Base-by-base conservation (phyloP, 352 stramenopile species). In the Pythium folliculosum region DNA sequence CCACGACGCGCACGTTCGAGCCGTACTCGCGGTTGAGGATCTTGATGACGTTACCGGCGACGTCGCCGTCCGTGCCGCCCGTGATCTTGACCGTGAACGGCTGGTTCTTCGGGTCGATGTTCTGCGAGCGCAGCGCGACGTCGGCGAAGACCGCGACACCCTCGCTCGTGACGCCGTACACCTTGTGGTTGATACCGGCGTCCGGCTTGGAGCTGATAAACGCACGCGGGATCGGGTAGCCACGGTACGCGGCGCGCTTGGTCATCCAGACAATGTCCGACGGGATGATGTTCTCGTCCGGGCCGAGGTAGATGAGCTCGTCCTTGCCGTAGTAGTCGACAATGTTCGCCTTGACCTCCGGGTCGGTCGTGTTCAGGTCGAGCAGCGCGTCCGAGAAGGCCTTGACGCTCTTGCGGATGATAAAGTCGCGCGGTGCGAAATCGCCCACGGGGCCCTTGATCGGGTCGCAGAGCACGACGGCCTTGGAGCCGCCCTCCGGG, bases 1-100 rank as follows among this genome's bases (percentile, higher is more conserved):
- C 81, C 7, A 97, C 94, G 44, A 99, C 87, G n/a, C 94, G 95
- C 48, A 99, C 77, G 61, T 97, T 97, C 72, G 94, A 96, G 65
- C 83, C 82, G 67, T 90, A 89, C 65, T 99, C 96, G 27, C 97
- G 88, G 77, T 95, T 72, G 54, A 99, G 72, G 72, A 99, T 99
- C 74, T 98, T 98, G 61, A 99, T 97, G 67, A 98, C 96, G 73
- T 99, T 99, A 35, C 96, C 97, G 49, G 92, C 97, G 8, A 99
- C 96, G 70, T 99, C 97, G 23, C 97, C 97, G 77, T 99, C 97
- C 8, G 97, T 97, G 30, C 97, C 97, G 52, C 97, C 96, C 23
- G 96, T 99, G 68, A 95, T 91, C 77, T 90, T 91, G 50, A 91
- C 76, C 30, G 85, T 91, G 67, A 92, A 91, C 19, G 85, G 77